Conservation (phyloP, 2,329 filamentous ascomycete species). For the Hyphodiscus sp. region DNA sequence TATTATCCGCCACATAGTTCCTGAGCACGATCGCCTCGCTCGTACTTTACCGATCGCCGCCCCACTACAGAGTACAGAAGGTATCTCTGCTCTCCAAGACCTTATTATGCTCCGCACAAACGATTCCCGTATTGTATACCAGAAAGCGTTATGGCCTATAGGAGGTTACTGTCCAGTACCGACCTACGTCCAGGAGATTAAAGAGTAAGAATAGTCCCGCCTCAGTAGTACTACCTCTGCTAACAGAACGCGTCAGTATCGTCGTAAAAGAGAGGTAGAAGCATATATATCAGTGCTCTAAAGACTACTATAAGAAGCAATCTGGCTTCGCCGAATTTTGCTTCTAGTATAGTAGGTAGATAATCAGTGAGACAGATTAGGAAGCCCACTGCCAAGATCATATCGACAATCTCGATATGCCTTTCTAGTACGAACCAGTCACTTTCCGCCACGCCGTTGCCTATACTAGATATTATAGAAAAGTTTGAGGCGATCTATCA, state of each 20-base stretch:
- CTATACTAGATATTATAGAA: conserved; percentile 9
- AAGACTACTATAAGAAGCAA: conserved; percentile 8
- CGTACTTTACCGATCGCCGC: conserved; percentile 8
- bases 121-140: conserved; percentile 9
- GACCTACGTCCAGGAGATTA: conserved; percentile 5
- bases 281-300: conserved; percentile 9
- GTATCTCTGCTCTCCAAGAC: conserved; percentile 11
- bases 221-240: conserved; percentile 26
- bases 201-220: conserved; percentile 25
- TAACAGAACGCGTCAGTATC: conserved; percentile 7
- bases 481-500: too few species aligned
- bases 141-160: conserved; percentile 9
- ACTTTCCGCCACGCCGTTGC: conserved; percentile 6
- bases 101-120: conserved; percentile 9
- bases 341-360: conserved; percentile 9
- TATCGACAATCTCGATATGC: conserved; percentile 12
- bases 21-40: conserved; percentile 8
- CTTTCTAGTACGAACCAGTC: conserved; percentile 7
- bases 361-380: conserved; percentile 8
- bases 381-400: conserved; percentile 12
- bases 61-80: conserved; percentile 4
- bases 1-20: conserved; percentile 4
- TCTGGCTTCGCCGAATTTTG: conserved; percentile 14
- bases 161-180: conserved; percentile 8
- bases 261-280: conserved; percentile 5